A percentile compares a stretch with the other conserved stretches of the same genome.
Evolutionary conservation across 2,329 filamentous ascomycete genomes (phyloP).

Genomic region (Magnaporthales sp.): DNA sequence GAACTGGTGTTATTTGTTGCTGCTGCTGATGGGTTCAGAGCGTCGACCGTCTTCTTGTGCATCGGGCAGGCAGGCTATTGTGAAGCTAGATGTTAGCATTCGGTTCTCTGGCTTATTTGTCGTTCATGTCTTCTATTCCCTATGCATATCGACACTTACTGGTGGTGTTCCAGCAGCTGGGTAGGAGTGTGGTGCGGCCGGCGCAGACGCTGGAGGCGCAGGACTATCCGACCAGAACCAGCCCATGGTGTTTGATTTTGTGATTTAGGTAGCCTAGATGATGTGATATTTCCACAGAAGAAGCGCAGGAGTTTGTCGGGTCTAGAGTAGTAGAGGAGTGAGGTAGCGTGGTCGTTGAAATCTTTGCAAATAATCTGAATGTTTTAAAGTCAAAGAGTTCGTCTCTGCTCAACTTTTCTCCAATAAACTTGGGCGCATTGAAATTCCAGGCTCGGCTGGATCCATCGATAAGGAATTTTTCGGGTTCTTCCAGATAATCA

Average conservation of each 20-base stretch:
- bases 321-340: too few relatives aligned
- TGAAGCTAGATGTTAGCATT: background rate
- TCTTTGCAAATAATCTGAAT: background rate
- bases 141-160: slow-evolving; percentile 19
- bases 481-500: background rate
- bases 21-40: slow-evolving; percentile 20
- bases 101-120: background rate
- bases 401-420: background rate
- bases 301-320: background rate
- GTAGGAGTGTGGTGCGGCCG: slow-evolving; percentile 11
- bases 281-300: background rate
- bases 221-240: slow-evolving; percentile 55
- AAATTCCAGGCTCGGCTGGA: background rate
- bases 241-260: slow-evolving; percentile 34
- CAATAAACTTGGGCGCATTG: background rate
- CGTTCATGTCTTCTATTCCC: background rate
- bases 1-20: slow-evolving; percentile 17
- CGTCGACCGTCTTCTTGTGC: slow-evolving; percentile 44
- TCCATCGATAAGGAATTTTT: slow-evolving; percentile 1
- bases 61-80: slow-evolving; percentile 46
- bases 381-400: background rate
- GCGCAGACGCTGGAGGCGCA: slow-evolving; percentile 16
- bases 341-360: background rate
- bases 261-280: slow-evolving; percentile 7
- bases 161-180: slow-evolving; percentile 26